phyloP scores from a whole-genome alignment of 352 stramenopile species.

The Poterioochromonas sp. region DNA sequence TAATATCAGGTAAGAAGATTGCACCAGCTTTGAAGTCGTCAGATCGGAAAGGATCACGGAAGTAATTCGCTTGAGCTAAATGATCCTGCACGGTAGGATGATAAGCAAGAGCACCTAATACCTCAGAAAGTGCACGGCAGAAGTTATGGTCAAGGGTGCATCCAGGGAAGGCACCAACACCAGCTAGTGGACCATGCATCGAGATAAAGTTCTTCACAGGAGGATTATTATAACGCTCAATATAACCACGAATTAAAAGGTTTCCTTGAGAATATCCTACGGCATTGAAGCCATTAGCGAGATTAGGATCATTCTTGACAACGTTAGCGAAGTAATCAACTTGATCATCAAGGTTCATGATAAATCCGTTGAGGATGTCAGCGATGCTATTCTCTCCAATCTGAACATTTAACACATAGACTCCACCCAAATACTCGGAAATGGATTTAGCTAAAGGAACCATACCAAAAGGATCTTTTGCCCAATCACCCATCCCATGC shows the following conservation, averaged over 20 bases:
- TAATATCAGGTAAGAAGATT: constrained; percentile 49
- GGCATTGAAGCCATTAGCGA: constrained; percentile 78
- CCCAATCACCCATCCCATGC: constrained; percentile 84
- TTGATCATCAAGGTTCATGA: constrained; percentile 78
- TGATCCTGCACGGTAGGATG: constrained; percentile 65
- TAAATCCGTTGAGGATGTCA: constrained; percentile 83
- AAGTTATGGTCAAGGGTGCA: constrained; percentile 51
- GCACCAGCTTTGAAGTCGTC: constrained; percentile 13
- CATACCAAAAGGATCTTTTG: constrained; percentile 65
- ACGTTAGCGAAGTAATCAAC: constrained; percentile 74
- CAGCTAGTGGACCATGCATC: constrained; percentile 77
- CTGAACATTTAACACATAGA: constrained; percentile 73
- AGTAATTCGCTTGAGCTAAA: constrained; percentile 82
- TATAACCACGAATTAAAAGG: constrained; percentile 82
- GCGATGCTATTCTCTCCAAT: constrained; percentile 65
- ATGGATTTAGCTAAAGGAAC: constrained; percentile 46
- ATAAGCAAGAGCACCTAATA: constrained; percentile 72
- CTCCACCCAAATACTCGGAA: constrained; percentile 54
- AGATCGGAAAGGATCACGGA: constrained; percentile 59
- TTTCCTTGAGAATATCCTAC: constrained; percentile 86
- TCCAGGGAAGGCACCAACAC: constrained; percentile 70
- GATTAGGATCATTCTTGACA: constrained; percentile 62
- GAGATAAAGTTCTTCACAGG: constrained; percentile 76
- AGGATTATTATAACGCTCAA: constrained; percentile 79
- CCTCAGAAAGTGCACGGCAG: constrained; percentile 52